Percentiles rank a stretch among this genome's conserved stretches.
These are phyloP conservation scores for Cynara cardunculus DNA, from an alignment of 129 eudicot species.

Conservation along the genomic window DNA sequence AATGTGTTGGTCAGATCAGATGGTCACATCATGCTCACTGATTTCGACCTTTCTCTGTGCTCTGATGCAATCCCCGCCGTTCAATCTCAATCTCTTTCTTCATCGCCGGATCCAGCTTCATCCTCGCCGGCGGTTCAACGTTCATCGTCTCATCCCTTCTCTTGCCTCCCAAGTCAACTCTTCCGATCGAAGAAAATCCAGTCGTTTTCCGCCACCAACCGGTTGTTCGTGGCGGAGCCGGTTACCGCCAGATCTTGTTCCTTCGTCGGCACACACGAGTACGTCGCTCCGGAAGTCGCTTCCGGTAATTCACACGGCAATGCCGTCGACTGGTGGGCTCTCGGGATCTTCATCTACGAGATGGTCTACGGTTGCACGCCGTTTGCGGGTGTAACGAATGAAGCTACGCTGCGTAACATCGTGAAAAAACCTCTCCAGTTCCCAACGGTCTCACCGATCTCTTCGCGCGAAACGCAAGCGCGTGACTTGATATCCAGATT, in stretches of 20 bases:
- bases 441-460: slow-evolving; percentile 41
- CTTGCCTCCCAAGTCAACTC: slow-evolving; percentile 63
- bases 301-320: slow-evolving; percentile 81
- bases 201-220: slow-evolving; percentile 37
- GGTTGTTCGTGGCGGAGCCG: slow-evolving; percentile 91
- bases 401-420: slow-evolving; percentile 68
- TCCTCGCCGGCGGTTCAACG: slow-evolving; percentile 31
- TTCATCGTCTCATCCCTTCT: slow-evolving; percentile 30
- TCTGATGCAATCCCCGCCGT: slow-evolving; percentile 88
- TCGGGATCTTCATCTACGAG: slow-evolving; percentile 84
- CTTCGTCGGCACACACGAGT: slow-evolving; percentile 93
- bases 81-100: slow-evolving; percentile 49
- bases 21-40: slow-evolving; percentile 99
- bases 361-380: slow-evolving; percentile 93
- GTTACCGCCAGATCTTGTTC: slow-evolving; percentile 80
- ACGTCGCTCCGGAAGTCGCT: slow-evolving; percentile 95
- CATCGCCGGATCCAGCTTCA: slow-evolving; percentile 38
- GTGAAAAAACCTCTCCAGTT: slow-evolving; percentile 49
- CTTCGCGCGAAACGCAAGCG: slow-evolving; percentile 58
- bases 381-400: slow-evolving; percentile 65
- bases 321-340: slow-evolving; percentile 98
- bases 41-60: slow-evolving; percentile 85
- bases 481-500: slow-evolving; percentile 64
- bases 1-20: slow-evolving; percentile 94
- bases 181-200: slow-evolving; percentile 78